phyloP scores from a whole-genome alignment of 805 yeast species.

The Candida andamanensis region DNA sequence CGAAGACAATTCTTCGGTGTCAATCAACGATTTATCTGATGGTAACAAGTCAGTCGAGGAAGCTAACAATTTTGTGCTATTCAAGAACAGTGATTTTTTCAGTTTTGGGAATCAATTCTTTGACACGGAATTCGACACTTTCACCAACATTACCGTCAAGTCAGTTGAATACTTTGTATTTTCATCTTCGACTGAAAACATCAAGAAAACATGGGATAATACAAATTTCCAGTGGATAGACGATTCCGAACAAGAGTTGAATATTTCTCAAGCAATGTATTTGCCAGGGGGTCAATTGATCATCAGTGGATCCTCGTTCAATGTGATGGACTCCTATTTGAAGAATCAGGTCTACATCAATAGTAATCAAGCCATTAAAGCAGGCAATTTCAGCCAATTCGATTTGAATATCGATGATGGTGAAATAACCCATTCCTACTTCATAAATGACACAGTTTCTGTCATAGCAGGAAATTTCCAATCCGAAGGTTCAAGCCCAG shows the following conservation, averaged over 20 bases:
- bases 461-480: conserved; percentile 59
- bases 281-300: conserved; percentile 24
- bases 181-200: conserved; percentile 14
- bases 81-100: conserved; percentile 34
- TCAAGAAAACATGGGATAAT: conserved; percentile 38
- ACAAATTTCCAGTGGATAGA: conserved; percentile 31
- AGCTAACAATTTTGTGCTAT: conserved; percentile 35
- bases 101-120: conserved; percentile 34
- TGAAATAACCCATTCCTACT: conserved; percentile 30
- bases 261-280: conserved; percentile 23
- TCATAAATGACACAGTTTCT: conserved; percentile 45
- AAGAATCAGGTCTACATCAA: conserved; percentile 13
- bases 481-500: conserved; percentile 14
- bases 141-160: conserved; percentile 33
- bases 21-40: conserved; percentile 22
- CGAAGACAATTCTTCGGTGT: conserved; percentile 22
- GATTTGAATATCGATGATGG: conserved; percentile 19
- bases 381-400: conserved; percentile 15
- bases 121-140: conserved; percentile 20
- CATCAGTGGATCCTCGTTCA: conserved; percentile 31
- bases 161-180: conserved; percentile 40
- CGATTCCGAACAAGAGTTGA: conserved; percentile 18
- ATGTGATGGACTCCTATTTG: conserved; percentile 24
- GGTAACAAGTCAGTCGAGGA: conserved; percentile 18
- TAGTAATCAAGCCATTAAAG: conserved; percentile 3